Evolutionary conservation across 176 grass and related monocot genomes (phyloP).

Genomic region (Triticum turgidum): DNA sequence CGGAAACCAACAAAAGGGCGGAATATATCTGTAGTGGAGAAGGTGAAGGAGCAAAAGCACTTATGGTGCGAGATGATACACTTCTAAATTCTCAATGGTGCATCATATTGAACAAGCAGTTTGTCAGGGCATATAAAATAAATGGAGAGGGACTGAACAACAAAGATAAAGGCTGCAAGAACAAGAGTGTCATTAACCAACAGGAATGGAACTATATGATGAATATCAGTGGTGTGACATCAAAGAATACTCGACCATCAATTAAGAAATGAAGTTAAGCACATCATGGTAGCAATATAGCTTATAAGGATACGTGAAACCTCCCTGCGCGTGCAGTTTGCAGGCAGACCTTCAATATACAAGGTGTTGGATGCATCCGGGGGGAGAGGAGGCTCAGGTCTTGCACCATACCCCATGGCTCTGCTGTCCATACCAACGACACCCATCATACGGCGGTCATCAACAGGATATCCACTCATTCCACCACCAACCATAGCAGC

Average conservation of each 20-base stretch:
- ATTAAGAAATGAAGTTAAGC: background rate
- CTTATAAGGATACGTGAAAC: conserved; percentile 95
- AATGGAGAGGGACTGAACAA: background rate
- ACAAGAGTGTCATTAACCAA: background rate
- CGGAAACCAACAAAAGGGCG: conserved; percentile 99
- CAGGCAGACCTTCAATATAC: conserved; percentile 92
- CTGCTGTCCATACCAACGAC: conserved; percentile 60
- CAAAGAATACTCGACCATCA: background rate
- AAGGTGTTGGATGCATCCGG: conserved; percentile 86
- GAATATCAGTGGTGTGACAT: background rate
- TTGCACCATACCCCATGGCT: conserved; percentile 70
- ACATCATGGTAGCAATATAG: background rate
- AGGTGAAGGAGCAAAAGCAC: conserved; percentile 46
- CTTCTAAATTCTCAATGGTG: background rate
- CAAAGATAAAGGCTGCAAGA: background rate
- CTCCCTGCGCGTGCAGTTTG: conserved; percentile 91
- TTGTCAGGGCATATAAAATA: background rate
- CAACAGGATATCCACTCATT: conserved; percentile 66
- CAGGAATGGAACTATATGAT: background rate
- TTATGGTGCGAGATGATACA: background rate
- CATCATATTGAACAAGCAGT: background rate
- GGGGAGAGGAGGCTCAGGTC: conserved; percentile 73
- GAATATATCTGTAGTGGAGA: conserved; percentile 75
- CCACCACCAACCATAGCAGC: conserved; percentile 41
- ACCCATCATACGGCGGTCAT: conserved; percentile 68